A percentile compares a stretch with the other conserved stretches of the same genome.
Conservation (phyloP, 176 grass and related monocot genomes). For the Aegilops longissima region DNA sequence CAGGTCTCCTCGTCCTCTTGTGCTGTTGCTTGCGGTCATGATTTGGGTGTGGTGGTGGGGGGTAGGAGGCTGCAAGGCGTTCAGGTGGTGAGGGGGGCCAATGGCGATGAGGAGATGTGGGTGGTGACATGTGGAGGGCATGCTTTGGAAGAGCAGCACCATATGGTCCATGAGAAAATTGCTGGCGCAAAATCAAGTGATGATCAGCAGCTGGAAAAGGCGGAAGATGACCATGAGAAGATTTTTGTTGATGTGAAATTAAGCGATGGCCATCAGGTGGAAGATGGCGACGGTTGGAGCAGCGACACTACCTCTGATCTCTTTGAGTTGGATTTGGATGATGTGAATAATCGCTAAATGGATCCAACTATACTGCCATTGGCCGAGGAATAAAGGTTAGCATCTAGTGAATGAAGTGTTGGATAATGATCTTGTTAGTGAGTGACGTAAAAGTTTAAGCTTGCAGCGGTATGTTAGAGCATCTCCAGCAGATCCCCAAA, state of each 20-base stretch:
- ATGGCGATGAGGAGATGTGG: slow-evolving; percentile 28
- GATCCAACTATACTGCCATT: no score
- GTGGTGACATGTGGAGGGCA: slow-evolving; percentile 26
- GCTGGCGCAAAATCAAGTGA: not conserved
- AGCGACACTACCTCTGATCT: slow-evolving; percentile 47
- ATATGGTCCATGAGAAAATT: not conserved
- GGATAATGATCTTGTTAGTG: no score
- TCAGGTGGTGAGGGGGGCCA: slow-evolving; percentile 23
- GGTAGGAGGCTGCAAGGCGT: slow-evolving; percentile 39
- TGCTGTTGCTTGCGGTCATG: not conserved
- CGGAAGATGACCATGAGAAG: not conserved
- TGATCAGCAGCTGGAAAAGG: not conserved
- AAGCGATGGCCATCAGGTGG: no score
- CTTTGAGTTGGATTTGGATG: slow-evolving; percentile 38
- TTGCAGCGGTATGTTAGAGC: no score
- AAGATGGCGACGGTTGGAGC: not conserved
- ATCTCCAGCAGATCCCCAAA: no score
- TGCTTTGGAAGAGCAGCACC: not conserved
- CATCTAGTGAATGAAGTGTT: no score
- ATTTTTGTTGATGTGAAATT: no score
- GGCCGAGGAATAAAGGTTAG: no score
- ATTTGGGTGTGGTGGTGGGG: slow-evolving; percentile 15
- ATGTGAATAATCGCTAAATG: not conserved
- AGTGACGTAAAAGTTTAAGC: no score
- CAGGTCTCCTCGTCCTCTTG: not conserved